Base-by-base conservation (phyloP, 179 eudicot genomes). In the Silene noctiflora region DNA sequence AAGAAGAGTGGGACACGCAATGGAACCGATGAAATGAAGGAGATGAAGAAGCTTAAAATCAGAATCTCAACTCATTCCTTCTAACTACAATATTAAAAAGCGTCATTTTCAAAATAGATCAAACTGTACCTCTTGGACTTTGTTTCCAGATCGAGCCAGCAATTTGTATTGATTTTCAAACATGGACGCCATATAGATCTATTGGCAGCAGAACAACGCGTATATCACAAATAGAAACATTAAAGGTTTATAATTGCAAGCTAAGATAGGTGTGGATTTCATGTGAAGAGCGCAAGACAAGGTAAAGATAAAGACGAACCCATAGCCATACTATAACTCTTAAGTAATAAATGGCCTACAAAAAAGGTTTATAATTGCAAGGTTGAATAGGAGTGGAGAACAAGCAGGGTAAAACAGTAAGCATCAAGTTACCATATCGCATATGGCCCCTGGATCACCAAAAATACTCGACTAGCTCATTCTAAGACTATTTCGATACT, bases 161-260 rank as follows among this genome's bases (percentile, higher is more conserved):
- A 95, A 73, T 78, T 95, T 95, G 89, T 93, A 95, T 75, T 93
- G 90, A 79, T 87, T 84, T 75, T 93, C 89, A 75, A 88, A 88
- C 88, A 90, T 84, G 77, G 96, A 86, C 35, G 93, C 98, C 99
- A 95, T 93, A 76, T 95, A 95, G 82, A 95, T 98, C 99, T 95
- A 80, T 75, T 61, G 55, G 31, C 35, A 25, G 25, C 51, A 77
- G 25, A 75, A 67, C 5, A 10, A 17, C 20, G n/a, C 35, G 6
- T 27, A 72, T 8, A 55, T 72, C 75, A 17, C 71, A 12, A 21
- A 44, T 16, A 22, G 11, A 71, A 73, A 48, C 16, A 60, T 12
- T 55, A 39, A 25, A 58, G 48, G 19, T 59, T 67, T 64, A 27
- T 61, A 39, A 17, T 46, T 10, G 13, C 24, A 25, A 46, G 33